Percentiles rank a stretch among this genome's conserved stretches.
Evolutionary conservation across 2,329 filamentous ascomycete genomes (phyloP).

Genomic region (Stagonosporopsis vannaccii): DNA sequence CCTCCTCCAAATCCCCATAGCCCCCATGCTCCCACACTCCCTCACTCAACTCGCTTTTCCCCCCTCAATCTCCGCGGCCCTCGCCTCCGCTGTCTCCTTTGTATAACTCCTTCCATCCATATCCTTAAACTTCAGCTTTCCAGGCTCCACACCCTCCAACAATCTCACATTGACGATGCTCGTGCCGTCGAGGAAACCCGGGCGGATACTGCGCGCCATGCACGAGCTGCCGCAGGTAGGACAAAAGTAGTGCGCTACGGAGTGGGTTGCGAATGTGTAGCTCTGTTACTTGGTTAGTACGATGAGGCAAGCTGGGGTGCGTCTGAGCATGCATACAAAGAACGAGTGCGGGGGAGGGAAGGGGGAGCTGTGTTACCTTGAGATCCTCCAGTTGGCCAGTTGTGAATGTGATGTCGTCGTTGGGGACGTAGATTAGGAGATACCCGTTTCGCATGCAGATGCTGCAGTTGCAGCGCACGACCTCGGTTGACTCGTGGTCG

Average conservation of each 20-base stretch:
- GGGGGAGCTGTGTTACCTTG: conserved; percentile 14
- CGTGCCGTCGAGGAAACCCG: conserved; percentile 24
- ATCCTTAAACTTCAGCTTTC: conserved; percentile 31
- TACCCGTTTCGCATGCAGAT: conserved; percentile 62
- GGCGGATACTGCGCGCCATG: conserved; percentile 26
- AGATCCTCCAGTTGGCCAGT: conserved; percentile 30
- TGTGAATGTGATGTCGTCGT: conserved; percentile 27
- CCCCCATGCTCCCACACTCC: too few relatives aligned
- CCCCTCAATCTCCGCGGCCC: conserved; percentile 10
- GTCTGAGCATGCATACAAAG: neutral
- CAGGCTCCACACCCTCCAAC: conserved; percentile 38
- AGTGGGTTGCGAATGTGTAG: conserved; percentile 36
- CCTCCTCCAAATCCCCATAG: too few relatives aligned
- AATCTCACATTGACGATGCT: conserved; percentile 41
- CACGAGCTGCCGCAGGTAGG: conserved; percentile 39
- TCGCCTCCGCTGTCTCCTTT: conserved; percentile 8
- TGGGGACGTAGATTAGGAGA: conserved; percentile 52
- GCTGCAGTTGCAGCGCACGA: conserved; percentile 62
- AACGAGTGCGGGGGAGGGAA: neutral
- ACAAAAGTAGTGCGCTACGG: conserved; percentile 38
- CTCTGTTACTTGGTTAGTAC: neutral
- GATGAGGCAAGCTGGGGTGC: neutral
- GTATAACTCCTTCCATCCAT: conserved; percentile 36
- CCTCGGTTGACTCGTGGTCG: conserved; percentile 51
- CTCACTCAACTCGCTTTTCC: neutral